Conservation (phyloP, 2,329 filamentous ascomycete species). For the Didymella pomorum region DNA sequence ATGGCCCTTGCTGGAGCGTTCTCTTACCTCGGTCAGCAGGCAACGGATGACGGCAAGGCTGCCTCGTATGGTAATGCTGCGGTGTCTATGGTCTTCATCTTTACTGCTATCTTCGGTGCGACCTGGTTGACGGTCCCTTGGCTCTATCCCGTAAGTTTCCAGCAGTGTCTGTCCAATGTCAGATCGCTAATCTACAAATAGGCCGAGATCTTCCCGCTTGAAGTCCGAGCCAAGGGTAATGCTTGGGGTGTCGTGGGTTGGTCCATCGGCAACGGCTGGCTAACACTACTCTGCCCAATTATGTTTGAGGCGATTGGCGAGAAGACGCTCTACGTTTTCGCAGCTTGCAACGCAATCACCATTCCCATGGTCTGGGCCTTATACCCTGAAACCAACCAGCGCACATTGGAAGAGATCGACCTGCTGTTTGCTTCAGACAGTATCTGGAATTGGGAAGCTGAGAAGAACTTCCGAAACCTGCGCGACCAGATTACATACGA, state of each 20-base stretch:
- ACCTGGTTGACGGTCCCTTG: slow-evolving; percentile 66
- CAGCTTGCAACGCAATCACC: slow-evolving; percentile 68
- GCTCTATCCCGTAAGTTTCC: slow-evolving; percentile 61
- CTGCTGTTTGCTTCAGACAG: slow-evolving; percentile 72
- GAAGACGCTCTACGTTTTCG: slow-evolving; percentile 79
- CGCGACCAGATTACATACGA: slow-evolving; percentile 24
- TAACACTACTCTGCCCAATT: slow-evolving; percentile 53
- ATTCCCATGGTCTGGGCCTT: slow-evolving; percentile 77
- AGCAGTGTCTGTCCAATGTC: not conserved
- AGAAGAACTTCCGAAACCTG: slow-evolving; percentile 39
- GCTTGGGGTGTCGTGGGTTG: slow-evolving; percentile 79
- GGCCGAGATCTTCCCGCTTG: slow-evolving; percentile 76
- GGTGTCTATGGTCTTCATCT: slow-evolving; percentile 75
- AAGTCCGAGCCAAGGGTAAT: slow-evolving; percentile 76
- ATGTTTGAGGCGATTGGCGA: slow-evolving; percentile 68
- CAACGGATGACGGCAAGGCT: slow-evolving; percentile 56
- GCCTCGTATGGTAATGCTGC: slow-evolving; percentile 69
- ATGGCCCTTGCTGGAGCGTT: slow-evolving; percentile 74
- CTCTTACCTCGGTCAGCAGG: slow-evolving; percentile 62
- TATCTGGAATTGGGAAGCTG: slow-evolving; percentile 69
- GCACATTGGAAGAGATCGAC: slow-evolving; percentile 79
- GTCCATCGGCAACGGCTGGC: slow-evolving; percentile 77
- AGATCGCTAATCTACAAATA: not conserved
- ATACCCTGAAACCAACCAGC: slow-evolving; percentile 77
- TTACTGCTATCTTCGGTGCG: slow-evolving; percentile 70